Percentiles rank a stretch among this genome's conserved stretches.
phyloP scores from a whole-genome alignment of 2,329 filamentous ascomycete species.

The Tolypocladium paradoxum region DNA sequence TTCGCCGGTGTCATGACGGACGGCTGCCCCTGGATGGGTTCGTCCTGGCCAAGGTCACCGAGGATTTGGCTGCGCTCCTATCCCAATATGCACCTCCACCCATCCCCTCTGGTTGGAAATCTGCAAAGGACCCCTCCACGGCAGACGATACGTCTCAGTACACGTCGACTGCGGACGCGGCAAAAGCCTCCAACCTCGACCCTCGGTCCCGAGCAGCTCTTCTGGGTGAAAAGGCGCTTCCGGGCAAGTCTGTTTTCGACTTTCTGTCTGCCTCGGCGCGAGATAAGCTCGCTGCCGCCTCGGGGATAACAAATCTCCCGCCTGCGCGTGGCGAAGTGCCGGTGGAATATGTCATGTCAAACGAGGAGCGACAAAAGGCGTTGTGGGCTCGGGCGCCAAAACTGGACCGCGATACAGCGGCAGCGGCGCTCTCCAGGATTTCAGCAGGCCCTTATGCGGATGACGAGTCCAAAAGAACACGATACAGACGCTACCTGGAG shows the following conservation, averaged over 20 bases:
- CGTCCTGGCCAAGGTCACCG: slow-evolving; percentile 48
- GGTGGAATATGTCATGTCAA: slow-evolving; percentile 48
- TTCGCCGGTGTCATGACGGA: slow-evolving; percentile 69
- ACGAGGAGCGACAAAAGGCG: slow-evolving; percentile 50
- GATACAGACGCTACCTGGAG: slow-evolving; percentile 77
- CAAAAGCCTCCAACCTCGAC: slow-evolving; percentile 65
- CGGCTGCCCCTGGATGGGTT: slow-evolving; percentile 73
- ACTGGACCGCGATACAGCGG: slow-evolving; percentile 55
- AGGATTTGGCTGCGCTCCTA: slow-evolving; percentile 20
- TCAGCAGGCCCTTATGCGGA: slow-evolving; percentile 68
- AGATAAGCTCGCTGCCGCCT: slow-evolving; percentile 63
- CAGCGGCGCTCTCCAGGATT: slow-evolving; percentile 57
- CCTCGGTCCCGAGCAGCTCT: slow-evolving; percentile 67
- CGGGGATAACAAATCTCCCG: slow-evolving; percentile 68
- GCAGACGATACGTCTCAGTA: slow-evolving; percentile 24
- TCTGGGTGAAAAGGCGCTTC: slow-evolving; percentile 65
- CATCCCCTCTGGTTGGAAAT: slow-evolving; percentile 66
- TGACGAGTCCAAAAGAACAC: slow-evolving; percentile 64
- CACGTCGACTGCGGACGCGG: slow-evolving; percentile 63
- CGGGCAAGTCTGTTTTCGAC: slow-evolving; percentile 92
- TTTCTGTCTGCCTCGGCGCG: slow-evolving; percentile 72
- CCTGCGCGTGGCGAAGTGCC: slow-evolving; percentile 67
- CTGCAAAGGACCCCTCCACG: slow-evolving; percentile 33
- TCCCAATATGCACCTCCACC: slow-evolving; percentile 48
- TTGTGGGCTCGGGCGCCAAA: slow-evolving; percentile 49